Percentiles rank a stretch among this genome's conserved stretches.
These are phyloP conservation scores for Candida schatavii DNA, from an alignment of 805 yeast species.

Conservation along the genomic window DNA sequence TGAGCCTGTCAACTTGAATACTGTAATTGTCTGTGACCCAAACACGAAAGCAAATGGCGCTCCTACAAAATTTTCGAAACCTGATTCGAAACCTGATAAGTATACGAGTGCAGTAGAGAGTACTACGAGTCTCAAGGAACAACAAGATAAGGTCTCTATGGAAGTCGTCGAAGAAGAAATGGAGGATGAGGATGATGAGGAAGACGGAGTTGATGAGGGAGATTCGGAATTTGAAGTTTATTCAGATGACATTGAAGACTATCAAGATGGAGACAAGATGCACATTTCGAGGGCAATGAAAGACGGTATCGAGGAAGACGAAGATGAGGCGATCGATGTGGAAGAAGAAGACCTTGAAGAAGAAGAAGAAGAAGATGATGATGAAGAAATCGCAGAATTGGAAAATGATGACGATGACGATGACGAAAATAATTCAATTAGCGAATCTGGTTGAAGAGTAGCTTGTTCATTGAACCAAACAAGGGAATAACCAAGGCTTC, in stretches of 20 bases:
- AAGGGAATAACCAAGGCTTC: no score
- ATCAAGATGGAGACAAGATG: conserved; percentile 12
- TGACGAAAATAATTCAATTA: conserved; percentile 3
- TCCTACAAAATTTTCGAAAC: conserved; percentile 7
- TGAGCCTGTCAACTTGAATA: conserved; percentile 13
- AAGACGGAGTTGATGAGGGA: conserved; percentile 15
- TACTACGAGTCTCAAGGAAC: conserved; percentile 10
- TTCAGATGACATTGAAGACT: conserved; percentile 13
- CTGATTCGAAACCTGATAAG: conserved; percentile 2
- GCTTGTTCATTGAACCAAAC: no score
- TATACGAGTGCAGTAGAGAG: no score
- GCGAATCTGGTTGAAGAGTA: no score
- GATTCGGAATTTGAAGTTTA: conserved; percentile 17
- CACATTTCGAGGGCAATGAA: conserved; percentile 10
- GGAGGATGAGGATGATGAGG: conserved; percentile 23
- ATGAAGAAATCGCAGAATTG: conserved; percentile 3
- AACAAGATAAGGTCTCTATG: conserved; percentile 5
- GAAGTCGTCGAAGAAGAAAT: conserved; percentile 19
- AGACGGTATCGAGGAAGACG: conserved; percentile 13
- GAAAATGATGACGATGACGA: conserved; percentile 7
- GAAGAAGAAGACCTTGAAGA: conserved; percentile 6
- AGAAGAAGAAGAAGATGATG: conserved; percentile 4
- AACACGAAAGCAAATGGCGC: conserved; percentile 17
- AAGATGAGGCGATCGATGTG: conserved; percentile 7
- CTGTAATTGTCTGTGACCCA: conserved; percentile 34